A percentile compares a stretch with the other conserved stretches of the same genome.
These are phyloP conservation scores for Opeltia flavorubescens DNA, from an alignment of 495 filamentous ascomycete species.

Conservation along the genomic window DNA sequence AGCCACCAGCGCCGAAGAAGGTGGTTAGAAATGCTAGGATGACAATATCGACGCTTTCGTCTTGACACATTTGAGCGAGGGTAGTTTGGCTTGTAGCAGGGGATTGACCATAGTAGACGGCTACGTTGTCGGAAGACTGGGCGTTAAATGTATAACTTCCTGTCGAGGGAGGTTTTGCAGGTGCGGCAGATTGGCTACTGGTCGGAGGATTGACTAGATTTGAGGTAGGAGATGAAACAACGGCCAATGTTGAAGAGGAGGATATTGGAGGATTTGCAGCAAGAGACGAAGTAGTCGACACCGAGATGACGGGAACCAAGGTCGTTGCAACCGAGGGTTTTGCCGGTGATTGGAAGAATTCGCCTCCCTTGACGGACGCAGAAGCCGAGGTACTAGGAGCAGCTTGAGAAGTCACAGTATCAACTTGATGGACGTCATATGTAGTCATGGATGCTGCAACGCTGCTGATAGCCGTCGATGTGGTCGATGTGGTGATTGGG, in stretches of 20 bases:
- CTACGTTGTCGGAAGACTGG: slow-evolving; percentile 9
- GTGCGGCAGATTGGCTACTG: not conserved
- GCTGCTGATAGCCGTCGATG: not conserved
- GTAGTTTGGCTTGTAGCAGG: slow-evolving; percentile 9
- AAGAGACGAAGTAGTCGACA: not conserved
- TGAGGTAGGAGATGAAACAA: not conserved
- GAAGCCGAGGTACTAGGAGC: not conserved
- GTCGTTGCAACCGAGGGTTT: not conserved
- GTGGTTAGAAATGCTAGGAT: slow-evolving; percentile 38
- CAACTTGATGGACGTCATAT: not conserved
- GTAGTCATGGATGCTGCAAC: not conserved
- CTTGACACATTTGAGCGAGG: slow-evolving; percentile 10
- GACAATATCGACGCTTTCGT: slow-evolving; percentile 33
- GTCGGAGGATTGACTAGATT: too few species aligned
- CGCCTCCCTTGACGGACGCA: not conserved
- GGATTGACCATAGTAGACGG: slow-evolving; percentile 16
- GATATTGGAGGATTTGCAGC: not conserved
- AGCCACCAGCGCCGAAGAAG: slow-evolving; percentile 20
- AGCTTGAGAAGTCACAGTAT: not conserved
- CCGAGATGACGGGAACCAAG: not conserved
- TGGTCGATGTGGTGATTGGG: not conserved
- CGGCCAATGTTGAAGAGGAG: not conserved
- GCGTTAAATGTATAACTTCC: slow-evolving; percentile 3
- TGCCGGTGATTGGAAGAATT: slow-evolving; percentile 1
- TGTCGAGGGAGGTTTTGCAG: not conserved